Conservation (phyloP, 1,139 yeast species). For the Blastobotrys persicus region DNA sequence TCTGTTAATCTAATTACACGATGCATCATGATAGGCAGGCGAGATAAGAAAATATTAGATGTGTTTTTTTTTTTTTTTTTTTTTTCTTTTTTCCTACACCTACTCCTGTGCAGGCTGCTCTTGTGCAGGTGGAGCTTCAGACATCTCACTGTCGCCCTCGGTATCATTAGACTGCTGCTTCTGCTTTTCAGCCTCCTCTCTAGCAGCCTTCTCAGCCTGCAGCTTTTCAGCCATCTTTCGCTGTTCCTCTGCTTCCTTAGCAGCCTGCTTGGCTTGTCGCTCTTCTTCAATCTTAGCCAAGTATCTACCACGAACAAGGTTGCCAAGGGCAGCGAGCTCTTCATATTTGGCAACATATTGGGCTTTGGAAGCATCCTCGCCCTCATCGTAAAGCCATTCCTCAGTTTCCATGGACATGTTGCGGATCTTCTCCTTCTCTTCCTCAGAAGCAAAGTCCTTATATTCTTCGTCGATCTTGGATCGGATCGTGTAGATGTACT, state of each 20-base stretch:
- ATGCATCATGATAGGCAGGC: neutral
- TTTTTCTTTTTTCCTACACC: neutral
- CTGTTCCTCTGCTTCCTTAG: constrained; percentile 86
- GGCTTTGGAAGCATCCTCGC: constrained; percentile 94
- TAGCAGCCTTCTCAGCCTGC: constrained; percentile 68
- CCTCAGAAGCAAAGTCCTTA: constrained; percentile 82
- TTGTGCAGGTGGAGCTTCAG: constrained; percentile 22
- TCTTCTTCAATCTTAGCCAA: constrained; percentile 92
- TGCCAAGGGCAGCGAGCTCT: constrained; percentile 92
- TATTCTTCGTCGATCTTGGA: constrained; percentile 94
- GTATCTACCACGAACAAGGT: constrained; percentile 93
- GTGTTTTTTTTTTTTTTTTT: constrained; percentile 3
- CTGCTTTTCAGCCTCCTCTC: constrained; percentile 32
- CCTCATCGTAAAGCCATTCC: constrained; percentile 98
- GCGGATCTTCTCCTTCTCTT: constrained; percentile 77
- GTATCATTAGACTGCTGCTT: constrained; percentile 19
- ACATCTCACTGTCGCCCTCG: constrained; percentile 28
- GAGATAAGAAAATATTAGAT: constrained; percentile 2
- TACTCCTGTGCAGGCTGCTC: constrained; percentile 1
- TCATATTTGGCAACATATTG: constrained; percentile 97
- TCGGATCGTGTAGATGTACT: constrained; percentile 95
- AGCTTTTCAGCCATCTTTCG: constrained; percentile 82
- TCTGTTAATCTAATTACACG: neutral
- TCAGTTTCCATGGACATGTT: constrained; percentile 81
- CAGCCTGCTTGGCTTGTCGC: constrained; percentile 82